These are phyloP conservation scores for Gynandropsis gynandra DNA, from an alignment of 345 rosid species.

Conservation along the genomic window DNA sequence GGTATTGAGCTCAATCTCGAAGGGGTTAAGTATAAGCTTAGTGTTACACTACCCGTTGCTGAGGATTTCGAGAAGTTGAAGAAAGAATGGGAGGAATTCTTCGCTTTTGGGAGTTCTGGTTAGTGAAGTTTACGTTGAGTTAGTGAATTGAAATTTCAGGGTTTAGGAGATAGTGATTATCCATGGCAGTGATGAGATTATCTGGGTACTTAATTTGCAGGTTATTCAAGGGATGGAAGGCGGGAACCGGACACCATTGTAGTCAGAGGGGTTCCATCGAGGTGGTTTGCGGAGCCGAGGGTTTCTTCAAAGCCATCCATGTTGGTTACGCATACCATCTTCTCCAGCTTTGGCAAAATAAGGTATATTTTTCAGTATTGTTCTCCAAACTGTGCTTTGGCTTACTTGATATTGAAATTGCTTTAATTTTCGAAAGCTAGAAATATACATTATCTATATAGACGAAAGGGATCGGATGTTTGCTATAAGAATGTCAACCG, in stretches of 20 bases:
- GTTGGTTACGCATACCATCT: slow-evolving; percentile 82
- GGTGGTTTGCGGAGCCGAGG: slow-evolving; percentile 94
- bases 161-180: not conserved
- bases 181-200: slow-evolving; percentile 5
- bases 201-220: slow-evolving; percentile 24
- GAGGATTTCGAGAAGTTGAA: slow-evolving; percentile 70
- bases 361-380: slow-evolving; percentile 35
- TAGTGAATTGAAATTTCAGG: not conserved
- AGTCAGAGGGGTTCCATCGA: slow-evolving; percentile 67
- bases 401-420: not conserved
- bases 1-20: slow-evolving; percentile 80
- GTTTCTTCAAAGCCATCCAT: slow-evolving; percentile 91
- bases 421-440: not conserved
- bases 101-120: slow-evolving; percentile 58
- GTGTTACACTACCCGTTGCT: slow-evolving; percentile 41
- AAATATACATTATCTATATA: not conserved
- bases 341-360: slow-evolving; percentile 77
- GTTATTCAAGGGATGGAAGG: slow-evolving; percentile 51
- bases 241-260: slow-evolving; percentile 73
- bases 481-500: no score
- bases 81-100: slow-evolving; percentile 72
- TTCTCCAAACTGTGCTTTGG: not conserved
- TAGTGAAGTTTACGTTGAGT: not conserved
- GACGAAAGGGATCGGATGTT: no score
- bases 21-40: slow-evolving; percentile 65